These are phyloP conservation scores for Geosiphon pyriformis DNA, from an alignment of 192 early-diverging fungal species.

Conservation along the genomic window DNA sequence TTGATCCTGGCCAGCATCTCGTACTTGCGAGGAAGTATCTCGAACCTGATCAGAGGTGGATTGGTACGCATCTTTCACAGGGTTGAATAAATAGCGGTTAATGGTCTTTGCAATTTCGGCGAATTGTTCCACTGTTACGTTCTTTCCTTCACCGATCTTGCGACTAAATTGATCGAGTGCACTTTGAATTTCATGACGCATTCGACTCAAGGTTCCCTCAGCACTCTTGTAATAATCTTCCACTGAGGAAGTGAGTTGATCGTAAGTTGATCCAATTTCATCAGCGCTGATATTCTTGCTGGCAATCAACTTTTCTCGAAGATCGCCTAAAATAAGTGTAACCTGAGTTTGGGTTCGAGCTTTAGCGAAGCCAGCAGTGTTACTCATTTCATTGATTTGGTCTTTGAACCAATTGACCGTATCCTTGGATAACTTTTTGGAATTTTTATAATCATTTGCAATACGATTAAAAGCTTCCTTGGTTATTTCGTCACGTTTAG, in stretches of 20 bases:
- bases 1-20: slow-evolving; percentile 7
- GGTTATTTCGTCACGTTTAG: slow-evolving; percentile 1
- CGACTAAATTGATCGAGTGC: slow-evolving; percentile 6
- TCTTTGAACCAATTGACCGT: slow-evolving; percentile 22
- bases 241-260: slow-evolving; percentile 2
- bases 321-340: neutral
- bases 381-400: slow-evolving; percentile 1
- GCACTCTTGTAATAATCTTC: neutral
- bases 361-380: neutral
- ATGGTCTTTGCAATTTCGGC: neutral
- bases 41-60: neutral
- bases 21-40: neutral
- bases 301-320: slow-evolving; percentile 10
- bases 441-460: neutral
- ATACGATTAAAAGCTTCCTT: slow-evolving; percentile 3
- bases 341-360: slow-evolving; percentile 12
- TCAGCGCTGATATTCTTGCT: neutral
- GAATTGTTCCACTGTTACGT: slow-evolving; percentile 14
- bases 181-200: slow-evolving; percentile 19
- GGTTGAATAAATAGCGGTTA: neutral
- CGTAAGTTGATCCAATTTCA: neutral
- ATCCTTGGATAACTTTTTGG: neutral
- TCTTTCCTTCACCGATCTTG: slow-evolving; percentile 10
- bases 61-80: neutral
- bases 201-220: neutral